These are phyloP conservation scores for Sphenostylis stenocarpa DNA, from an alignment of 306 rosid species.

Conservation along the genomic window DNA sequence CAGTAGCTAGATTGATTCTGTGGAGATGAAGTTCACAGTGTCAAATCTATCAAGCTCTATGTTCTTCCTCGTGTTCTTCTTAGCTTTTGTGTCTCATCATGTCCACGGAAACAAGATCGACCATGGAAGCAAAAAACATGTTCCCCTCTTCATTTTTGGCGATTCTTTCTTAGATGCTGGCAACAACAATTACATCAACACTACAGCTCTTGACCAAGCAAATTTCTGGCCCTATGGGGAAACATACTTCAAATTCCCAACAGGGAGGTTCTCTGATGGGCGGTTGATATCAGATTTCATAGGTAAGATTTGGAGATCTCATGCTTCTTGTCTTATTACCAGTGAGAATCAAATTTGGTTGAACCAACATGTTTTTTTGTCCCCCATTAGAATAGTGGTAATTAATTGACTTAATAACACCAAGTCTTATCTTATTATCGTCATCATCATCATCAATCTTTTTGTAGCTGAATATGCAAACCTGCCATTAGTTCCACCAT, in stretches of 20 bases:
- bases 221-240: constrained; percentile 93
- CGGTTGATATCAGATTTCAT: constrained; percentile 81
- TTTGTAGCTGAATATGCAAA: constrained; percentile 78
- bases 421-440: not conserved
- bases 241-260: constrained; percentile 72
- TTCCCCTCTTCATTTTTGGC: constrained; percentile 71
- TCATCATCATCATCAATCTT: not conserved
- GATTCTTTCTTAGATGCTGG: constrained; percentile 92
- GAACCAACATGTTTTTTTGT: constrained; percentile 34
- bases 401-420: not conserved
- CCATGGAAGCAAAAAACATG: constrained; percentile 27
- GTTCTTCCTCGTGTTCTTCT: constrained; percentile 37
- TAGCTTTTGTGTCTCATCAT: not conserved
- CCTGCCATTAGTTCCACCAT: constrained; percentile 68
- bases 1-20: not conserved
- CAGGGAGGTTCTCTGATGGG: constrained; percentile 93
- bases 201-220: constrained; percentile 84
- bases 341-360: constrained; percentile 36
- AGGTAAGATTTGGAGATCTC: constrained; percentile 47
- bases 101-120: constrained; percentile 28
- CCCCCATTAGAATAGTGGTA: not conserved
- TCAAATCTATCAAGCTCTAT: constrained; percentile 27
- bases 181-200: constrained; percentile 93
- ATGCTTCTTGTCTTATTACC: constrained; percentile 20
- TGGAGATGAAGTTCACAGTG: constrained; percentile 31